Evolutionary conservation across 2,329 filamentous ascomycete genomes (phyloP).

Genomic region (Neopestalotiopsis sp.): DNA sequence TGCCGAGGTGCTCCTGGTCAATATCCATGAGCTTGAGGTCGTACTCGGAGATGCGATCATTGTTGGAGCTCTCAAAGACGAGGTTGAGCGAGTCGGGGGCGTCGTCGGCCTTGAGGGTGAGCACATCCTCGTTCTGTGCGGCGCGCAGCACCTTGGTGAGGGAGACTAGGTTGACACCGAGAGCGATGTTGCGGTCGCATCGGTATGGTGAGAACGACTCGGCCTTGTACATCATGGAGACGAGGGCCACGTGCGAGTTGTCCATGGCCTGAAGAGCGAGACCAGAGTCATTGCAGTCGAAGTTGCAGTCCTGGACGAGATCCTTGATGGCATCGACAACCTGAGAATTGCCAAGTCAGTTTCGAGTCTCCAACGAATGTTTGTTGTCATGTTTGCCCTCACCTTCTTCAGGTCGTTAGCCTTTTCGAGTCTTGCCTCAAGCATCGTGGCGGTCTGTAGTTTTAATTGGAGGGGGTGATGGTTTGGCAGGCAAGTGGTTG

Average conservation of each 20-base stretch:
- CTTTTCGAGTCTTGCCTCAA: slow-evolving; percentile 97
- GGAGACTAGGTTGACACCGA: slow-evolving; percentile 95
- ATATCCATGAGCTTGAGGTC: slow-evolving; percentile 99
- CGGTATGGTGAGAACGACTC: slow-evolving; percentile 94
- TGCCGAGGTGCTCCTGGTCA: slow-evolving; percentile 98
- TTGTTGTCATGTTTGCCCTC: slow-evolving; percentile 27
- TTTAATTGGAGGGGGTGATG: background rate
- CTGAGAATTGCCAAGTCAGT: slow-evolving; percentile 49
- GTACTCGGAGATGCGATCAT: slow-evolving; percentile 95
- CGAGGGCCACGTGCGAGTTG: slow-evolving; percentile 98
- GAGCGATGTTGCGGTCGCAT: slow-evolving; percentile 98
- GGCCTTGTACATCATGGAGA: slow-evolving; percentile 98
- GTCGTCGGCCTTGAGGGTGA: slow-evolving; percentile 97
- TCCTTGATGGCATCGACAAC: slow-evolving; percentile 99
- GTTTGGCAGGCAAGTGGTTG: background rate
- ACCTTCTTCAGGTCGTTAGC: slow-evolving; percentile 95
- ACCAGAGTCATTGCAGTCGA: slow-evolving; percentile 99
- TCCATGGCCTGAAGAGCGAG: slow-evolving; percentile 99
- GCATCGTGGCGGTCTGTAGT: slow-evolving; percentile 60
- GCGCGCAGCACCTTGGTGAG: slow-evolving; percentile 97
- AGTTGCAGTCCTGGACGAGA: slow-evolving; percentile 99
- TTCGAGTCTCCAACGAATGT: background rate
- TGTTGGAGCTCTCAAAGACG: slow-evolving; percentile 87
- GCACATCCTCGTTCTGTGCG: slow-evolving; percentile 90
- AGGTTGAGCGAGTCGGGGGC: slow-evolving; percentile 94